phyloP scores from a whole-genome alignment of 2,329 filamentous ascomycete genomes.

The Penicillium sp. region DNA sequence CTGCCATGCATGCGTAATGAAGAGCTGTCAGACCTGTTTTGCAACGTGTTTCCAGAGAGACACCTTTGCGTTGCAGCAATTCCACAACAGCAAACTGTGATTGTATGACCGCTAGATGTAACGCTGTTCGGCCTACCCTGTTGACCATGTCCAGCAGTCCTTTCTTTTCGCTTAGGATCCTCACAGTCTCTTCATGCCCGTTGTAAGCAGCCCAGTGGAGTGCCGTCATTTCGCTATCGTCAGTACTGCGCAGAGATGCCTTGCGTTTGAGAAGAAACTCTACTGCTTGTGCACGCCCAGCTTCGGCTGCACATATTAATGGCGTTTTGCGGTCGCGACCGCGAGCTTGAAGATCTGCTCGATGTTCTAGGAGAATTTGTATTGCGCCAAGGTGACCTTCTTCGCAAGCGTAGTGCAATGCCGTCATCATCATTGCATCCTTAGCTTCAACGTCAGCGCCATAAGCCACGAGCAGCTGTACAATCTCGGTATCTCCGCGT shows the following conservation, averaged over 20 bases:
- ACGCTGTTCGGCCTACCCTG: conserved; percentile 37
- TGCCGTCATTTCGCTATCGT: conserved; percentile 43
- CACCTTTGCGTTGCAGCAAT: conserved; percentile 39
- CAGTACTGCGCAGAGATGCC: conserved; percentile 32
- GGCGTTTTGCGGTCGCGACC: conserved; percentile 42
- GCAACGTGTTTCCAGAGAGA: conserved; percentile 37
- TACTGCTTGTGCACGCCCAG: conserved; percentile 34
- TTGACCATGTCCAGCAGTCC: conserved; percentile 34
- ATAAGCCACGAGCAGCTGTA: conserved; percentile 36
- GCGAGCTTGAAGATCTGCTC: conserved; percentile 37
- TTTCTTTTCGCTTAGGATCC: conserved; percentile 38
- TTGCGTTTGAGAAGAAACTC: conserved; percentile 39
- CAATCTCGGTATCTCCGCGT: conserved; percentile 38
- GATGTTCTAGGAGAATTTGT: conserved; percentile 36
- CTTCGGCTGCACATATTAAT: conserved; percentile 41
- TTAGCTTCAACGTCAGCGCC: conserved; percentile 44
- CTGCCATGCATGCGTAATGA: conserved; percentile 44
- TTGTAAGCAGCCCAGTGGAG: conserved; percentile 46
- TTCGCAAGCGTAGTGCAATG: conserved; percentile 42
- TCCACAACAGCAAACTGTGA: conserved; percentile 45
- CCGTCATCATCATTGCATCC: conserved; percentile 42
- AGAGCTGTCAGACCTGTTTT: conserved; percentile 36
- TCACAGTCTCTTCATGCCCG: conserved; percentile 43
- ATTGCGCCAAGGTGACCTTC: conserved; percentile 34
- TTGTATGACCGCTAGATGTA: conserved; percentile 43